Evolutionary conservation across 2,329 filamentous ascomycete species (phyloP).

Genomic region (Raffaelea arxii): DNA sequence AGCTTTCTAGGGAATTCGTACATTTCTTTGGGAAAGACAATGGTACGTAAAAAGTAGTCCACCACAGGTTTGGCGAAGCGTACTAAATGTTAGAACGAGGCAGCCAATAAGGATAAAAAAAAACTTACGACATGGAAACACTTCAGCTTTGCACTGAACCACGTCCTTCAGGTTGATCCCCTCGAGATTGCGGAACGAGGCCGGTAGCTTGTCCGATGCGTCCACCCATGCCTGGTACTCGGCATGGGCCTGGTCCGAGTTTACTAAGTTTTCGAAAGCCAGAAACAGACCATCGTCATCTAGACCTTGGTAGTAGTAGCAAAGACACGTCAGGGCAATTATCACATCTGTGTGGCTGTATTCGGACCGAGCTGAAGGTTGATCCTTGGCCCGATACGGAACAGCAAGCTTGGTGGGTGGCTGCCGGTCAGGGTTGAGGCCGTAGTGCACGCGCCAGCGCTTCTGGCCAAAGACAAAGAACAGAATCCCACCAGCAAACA

Average conservation of each 20-base stretch:
- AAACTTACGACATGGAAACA: constrained; percentile 39
- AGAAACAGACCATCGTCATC: constrained; percentile 35
- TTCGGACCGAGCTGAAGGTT: constrained; percentile 43
- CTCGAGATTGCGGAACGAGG: constrained; percentile 27
- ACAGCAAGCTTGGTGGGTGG: constrained; percentile 41
- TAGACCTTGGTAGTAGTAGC: constrained; percentile 49
- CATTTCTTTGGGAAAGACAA: constrained; percentile 53
- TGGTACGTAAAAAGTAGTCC: constrained; percentile 50
- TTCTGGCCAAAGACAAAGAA: constrained; percentile 44
- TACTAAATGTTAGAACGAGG: no score
- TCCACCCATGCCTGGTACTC: constrained; percentile 43
- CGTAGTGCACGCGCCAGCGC: constrained; percentile 57
- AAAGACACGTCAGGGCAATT: constrained; percentile 44
- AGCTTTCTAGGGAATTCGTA: constrained; percentile 56
- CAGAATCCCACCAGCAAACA: constrained; percentile 47
- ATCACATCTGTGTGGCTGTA: constrained; percentile 53
- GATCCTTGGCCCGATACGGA: constrained; percentile 51
- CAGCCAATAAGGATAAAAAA: no score
- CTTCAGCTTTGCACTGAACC: constrained; percentile 28
- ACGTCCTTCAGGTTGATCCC: constrained; percentile 51
- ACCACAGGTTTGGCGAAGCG: constrained; percentile 42
- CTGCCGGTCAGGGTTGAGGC: constrained; percentile 32
- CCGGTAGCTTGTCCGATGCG: constrained; percentile 21
- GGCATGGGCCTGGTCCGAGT: constrained; percentile 38
- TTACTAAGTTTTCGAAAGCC: constrained; percentile 35